A percentile compares a stretch with the other conserved stretches of the same genome.
Conservation (phyloP, 257 asterid genomes). For the Eucommia ulmoides region DNA sequence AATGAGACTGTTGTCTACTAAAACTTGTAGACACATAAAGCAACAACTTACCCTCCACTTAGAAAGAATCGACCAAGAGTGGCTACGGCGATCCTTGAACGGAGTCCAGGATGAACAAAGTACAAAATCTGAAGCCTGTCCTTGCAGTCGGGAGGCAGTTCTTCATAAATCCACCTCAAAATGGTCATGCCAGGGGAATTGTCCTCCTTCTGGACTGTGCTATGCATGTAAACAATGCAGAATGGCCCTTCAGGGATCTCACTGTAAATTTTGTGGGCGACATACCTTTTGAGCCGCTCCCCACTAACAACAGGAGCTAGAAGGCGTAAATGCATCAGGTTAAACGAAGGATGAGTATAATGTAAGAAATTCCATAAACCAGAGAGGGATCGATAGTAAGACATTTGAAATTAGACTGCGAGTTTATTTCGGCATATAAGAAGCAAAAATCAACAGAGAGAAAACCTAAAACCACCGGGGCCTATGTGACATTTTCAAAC, state of each 20-base stretch:
- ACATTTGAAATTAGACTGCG: too few species aligned
- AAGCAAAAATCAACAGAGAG: too few species aligned
- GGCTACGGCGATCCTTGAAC: constrained; percentile 79
- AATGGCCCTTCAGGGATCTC: constrained; percentile 73
- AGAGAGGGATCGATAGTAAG: too few species aligned
- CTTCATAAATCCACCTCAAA: constrained; percentile 92
- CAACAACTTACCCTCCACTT: constrained; percentile 73
- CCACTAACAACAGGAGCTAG: constrained; percentile 64
- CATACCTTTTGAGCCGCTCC: constrained; percentile 73
- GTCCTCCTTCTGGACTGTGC: constrained; percentile 67
- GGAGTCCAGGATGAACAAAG: constrained; percentile 86
- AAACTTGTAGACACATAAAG: not conserved
- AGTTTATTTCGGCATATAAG: too few species aligned
- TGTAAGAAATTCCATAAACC: too few species aligned
- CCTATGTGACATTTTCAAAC: too few species aligned
- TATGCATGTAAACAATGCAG: constrained; percentile 85
- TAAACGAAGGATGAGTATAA: too few species aligned
- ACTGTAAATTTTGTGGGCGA: constrained; percentile 44
- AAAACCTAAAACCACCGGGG: too few species aligned
- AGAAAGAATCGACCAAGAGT: constrained; percentile 80
- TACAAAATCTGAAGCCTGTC: constrained; percentile 76
- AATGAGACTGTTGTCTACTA: not conserved
- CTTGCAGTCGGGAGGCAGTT: constrained; percentile 55
- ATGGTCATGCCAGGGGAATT: constrained; percentile 84
- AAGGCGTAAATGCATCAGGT: not conserved